Conservation (phyloP, 371 early-diverging fungal genomes). For the Mortierella sp. region DNA sequence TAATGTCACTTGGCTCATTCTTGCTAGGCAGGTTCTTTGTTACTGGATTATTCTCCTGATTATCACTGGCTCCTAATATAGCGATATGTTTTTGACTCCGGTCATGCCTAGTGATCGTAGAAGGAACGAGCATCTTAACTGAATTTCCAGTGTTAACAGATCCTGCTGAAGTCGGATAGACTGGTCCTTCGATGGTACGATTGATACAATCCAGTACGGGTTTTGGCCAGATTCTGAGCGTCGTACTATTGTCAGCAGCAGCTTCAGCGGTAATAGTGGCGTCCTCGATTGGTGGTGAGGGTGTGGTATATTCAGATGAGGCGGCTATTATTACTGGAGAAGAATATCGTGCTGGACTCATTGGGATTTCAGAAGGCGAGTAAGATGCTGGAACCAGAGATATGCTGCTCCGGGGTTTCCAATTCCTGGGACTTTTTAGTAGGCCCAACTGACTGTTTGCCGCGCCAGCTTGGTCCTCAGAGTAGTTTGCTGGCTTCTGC, state of each 20-base stretch:
- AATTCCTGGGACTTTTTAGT: neutral
- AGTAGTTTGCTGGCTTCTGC: conserved; percentile 21
- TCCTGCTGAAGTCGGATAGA: neutral
- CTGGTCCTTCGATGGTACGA: neutral
- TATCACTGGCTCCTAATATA: neutral
- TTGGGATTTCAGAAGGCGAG: neutral
- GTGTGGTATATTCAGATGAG: conserved; percentile 4
- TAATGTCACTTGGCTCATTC: no score
- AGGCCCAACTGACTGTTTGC: conserved; percentile 4
- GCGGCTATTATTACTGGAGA: neutral
- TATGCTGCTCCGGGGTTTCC: neutral
- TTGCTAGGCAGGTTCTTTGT: neutral
- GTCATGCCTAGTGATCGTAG: neutral
- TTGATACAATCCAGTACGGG: neutral
- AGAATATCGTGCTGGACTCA: neutral
- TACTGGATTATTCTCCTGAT: neutral
- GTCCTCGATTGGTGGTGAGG: neutral
- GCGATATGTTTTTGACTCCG: neutral
- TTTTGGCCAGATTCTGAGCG: neutral
- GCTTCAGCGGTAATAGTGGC: neutral
- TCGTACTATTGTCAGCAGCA: neutral
- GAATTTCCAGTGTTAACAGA: neutral
- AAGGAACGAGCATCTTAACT: neutral
- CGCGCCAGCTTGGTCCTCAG: conserved; percentile 17
- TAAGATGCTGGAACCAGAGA: neutral